Percentiles rank a stretch among this genome's conserved stretches.
Conservation (phyloP, 345 rosid genomes). For the Mangifera indica region DNA sequence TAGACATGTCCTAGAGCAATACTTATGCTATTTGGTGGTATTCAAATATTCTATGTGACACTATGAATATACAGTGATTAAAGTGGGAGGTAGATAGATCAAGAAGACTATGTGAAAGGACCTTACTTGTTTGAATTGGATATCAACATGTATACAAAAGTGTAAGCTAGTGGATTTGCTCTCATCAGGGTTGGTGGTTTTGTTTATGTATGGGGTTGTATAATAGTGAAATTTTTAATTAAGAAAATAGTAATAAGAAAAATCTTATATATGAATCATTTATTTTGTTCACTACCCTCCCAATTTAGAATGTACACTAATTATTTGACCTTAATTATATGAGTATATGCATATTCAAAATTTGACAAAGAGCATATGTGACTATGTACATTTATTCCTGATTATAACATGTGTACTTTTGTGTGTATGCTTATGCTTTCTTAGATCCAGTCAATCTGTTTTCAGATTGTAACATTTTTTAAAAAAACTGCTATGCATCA, state of each 20-base stretch:
- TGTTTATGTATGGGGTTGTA: neutral
- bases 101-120: neutral
- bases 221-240: too few species aligned
- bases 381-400: neutral
- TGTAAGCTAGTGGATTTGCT: neutral
- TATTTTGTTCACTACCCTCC: neutral
- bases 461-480: slow-evolving; percentile 2
- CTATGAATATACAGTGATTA: neutral
- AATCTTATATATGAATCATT: too few species aligned
- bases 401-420: neutral
- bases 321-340: neutral
- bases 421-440: neutral
- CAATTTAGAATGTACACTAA: neutral
- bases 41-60: neutral
- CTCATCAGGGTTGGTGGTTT: neutral
- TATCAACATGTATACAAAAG: neutral
- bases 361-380: neutral
- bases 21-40: neutral
- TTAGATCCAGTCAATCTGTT: neutral
- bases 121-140: neutral
- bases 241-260: too few species aligned
- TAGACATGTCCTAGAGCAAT: neutral
- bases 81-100: neutral
- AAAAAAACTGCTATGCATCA: neutral
- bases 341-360: neutral